Evolutionary conservation across 2,329 filamentous ascomycete species (phyloP), one percentile per base, ranked within the genome.

Genomic region (Zasmidium citrigriseum): DNA sequence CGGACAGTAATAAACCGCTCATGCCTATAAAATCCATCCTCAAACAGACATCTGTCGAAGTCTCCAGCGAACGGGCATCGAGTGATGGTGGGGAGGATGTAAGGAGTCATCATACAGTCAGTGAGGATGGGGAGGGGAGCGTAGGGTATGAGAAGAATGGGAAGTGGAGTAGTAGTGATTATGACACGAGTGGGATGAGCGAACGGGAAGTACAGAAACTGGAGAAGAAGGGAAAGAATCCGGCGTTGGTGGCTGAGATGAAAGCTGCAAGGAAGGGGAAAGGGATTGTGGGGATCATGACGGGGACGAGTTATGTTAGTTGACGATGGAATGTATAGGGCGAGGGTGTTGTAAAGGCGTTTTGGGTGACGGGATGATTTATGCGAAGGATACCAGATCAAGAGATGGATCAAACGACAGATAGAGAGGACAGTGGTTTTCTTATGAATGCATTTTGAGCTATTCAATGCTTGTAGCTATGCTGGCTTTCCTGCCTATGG

Each of bases 191-290:
- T 55, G 60, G 62, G 5, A 56, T 79, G 57, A 75, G 70, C 23
- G 70, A 75, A 11, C 72, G 76, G 53, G 74, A 80, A 47, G 67
- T 79, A 46, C 73, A 74, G 57, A 78, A 78, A 61, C 71, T 78
- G 65, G 69, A 71, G 64, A 77, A 78, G 54, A 81, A 80, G 63
- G 77, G 78, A 1, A 77, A 80, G 62, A 78, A 80, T 58, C 78
- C 77, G 14, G 70, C 75, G 10, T 59, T 80, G 50, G 80, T 76
- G 59, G 73, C 76, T 14, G 78, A 81, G 66, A 80, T 80, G 77
- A 76, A 77, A 61, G 75, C 77, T 23, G 75, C 74, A 21, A 71
- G 72, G 53, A 77, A 75, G 54, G 75, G 76, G 1, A 66, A 72
- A 57, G 69, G 63, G 52, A 58, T 56, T 25, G 47, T 72, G 1